Evolutionary conservation across 768 basidiomycete species (phyloP), one percentile per base, ranked within the genome.

Genomic region (Tricholoma furcatifolium): DNA sequence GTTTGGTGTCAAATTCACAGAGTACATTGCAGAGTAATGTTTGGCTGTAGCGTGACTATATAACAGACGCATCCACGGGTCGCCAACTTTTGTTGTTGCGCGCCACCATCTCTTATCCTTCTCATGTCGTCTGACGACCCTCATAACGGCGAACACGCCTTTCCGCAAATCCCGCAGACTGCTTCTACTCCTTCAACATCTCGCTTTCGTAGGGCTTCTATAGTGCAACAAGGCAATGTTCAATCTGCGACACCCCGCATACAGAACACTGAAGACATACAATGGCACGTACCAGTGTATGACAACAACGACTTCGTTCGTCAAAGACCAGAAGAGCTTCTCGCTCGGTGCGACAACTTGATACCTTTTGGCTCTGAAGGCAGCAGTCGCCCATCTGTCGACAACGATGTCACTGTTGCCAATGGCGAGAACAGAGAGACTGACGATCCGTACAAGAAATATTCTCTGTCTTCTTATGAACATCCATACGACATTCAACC

Each of bases 401-500:
- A 67, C 30, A 77, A 71, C 54, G 70, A 69, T 50, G 60, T 59
- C 7, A 81, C 80, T 2, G 61, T 79, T 27, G 7, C 27, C 21
- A 57, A 51, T 9, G 62, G 47, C 31, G 39, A 31, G 15, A 40
- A 49, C 36, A 32, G 52, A 21, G 58, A 60, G 43, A 56, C 54
- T 38, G 51, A 63, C 23, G 67, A 71, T 20, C 51, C 63, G n/a
- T 62, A 74, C 49, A 64, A 68, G 54, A 75, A 68, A 61, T 80
- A 72, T 51, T 73, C 80, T 0, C 63, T 83, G 41, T 78, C 82
- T 15, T 82, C 83, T 3, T 80, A 82, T 67, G 69, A 75, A 44
- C 83, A 86, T 55, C 83, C 84, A 9, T 77, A 84, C 56, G 81
- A 84, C 42, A 84, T 88, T 38, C 70, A 69, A 15, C 74, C 82